Evolutionary conservation across 1,139 yeast genomes (phyloP).

Genomic region (Geotrichum fermentans): DNA sequence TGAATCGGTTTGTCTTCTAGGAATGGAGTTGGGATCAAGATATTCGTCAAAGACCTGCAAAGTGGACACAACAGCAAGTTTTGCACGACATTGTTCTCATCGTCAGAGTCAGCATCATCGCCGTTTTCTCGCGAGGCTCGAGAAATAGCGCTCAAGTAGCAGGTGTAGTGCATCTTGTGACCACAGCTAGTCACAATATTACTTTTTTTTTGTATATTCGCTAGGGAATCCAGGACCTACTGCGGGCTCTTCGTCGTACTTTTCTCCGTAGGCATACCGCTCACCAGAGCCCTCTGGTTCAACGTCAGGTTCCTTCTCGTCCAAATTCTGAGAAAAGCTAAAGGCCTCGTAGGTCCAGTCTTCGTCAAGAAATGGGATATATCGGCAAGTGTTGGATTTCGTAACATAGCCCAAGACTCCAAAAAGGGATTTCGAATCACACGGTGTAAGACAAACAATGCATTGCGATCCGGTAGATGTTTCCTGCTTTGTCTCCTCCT

Average conservation of each 20-base stretch:
- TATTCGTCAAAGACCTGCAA: constrained; percentile 79
- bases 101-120: too few species aligned
- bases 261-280: constrained; percentile 41
- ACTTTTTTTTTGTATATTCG: constrained; percentile 35
- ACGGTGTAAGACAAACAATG: constrained; percentile 81
- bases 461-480: constrained; percentile 49
- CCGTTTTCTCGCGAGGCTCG: too few species aligned
- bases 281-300: constrained; percentile 32
- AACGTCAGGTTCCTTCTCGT: constrained; percentile 33
- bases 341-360: constrained; percentile 67
- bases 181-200: constrained; percentile 79
- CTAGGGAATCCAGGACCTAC: constrained; percentile 69
- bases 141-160: too few species aligned
- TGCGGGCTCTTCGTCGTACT: constrained; percentile 41
- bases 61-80: constrained; percentile 76
- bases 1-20: too few species aligned
- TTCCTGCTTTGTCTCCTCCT: constrained; percentile 68
- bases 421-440: constrained; percentile 62
- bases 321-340: constrained; percentile 50
- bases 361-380: constrained; percentile 56
- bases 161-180: constrained; percentile 84
- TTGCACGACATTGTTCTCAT: constrained; percentile 61
- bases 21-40: constrained; percentile 72
- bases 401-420: constrained; percentile 67
- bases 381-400: constrained; percentile 56